These are phyloP conservation scores for Ophiostoma sp. DNA, from an alignment of 2,329 filamentous ascomycete genomes.

Conservation along the genomic window DNA sequence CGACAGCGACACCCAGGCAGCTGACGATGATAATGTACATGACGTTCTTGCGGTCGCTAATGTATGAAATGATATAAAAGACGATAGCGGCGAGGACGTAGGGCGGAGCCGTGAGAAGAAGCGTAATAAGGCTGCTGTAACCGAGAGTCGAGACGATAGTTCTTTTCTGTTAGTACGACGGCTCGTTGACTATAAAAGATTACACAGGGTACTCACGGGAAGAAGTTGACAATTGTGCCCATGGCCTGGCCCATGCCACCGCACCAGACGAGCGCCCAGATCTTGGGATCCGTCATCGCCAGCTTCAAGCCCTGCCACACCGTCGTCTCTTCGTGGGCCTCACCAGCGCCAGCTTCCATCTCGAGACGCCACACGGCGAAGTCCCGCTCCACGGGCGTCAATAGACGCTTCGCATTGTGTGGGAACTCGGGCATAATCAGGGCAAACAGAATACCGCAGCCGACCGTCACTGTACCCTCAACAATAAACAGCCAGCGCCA, in stretches of 20 bases:
- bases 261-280: conserved; percentile 30
- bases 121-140: conserved; percentile 41
- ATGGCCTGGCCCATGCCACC: conserved; percentile 38
- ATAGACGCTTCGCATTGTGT: conserved; percentile 32
- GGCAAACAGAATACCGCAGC: conserved; percentile 55
- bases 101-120: conserved; percentile 38
- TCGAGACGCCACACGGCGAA: conserved; percentile 38
- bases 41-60: conserved; percentile 38
- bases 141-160: conserved; percentile 39
- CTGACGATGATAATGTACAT: conserved; percentile 40
- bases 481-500: conserved; percentile 52
- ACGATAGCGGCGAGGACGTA: conserved; percentile 38
- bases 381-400: conserved; percentile 35
- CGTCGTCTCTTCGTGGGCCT: conserved; percentile 39
- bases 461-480: conserved; percentile 58
- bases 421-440: conserved; percentile 65
- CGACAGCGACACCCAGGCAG: conserved; percentile 38
- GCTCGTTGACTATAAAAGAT: neutral
- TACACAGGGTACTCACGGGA: conserved; percentile 25
- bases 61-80: conserved; percentile 38
- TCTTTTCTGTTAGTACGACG: neutral
- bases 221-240: conserved; percentile 40
- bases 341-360: conserved; percentile 41
- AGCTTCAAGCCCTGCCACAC: conserved; percentile 29
- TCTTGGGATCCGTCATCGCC: conserved; percentile 23